phyloP scores from a whole-genome alignment of 1,284 basidiomycete genomes.

The Austroboletus rostrupii region DNA sequence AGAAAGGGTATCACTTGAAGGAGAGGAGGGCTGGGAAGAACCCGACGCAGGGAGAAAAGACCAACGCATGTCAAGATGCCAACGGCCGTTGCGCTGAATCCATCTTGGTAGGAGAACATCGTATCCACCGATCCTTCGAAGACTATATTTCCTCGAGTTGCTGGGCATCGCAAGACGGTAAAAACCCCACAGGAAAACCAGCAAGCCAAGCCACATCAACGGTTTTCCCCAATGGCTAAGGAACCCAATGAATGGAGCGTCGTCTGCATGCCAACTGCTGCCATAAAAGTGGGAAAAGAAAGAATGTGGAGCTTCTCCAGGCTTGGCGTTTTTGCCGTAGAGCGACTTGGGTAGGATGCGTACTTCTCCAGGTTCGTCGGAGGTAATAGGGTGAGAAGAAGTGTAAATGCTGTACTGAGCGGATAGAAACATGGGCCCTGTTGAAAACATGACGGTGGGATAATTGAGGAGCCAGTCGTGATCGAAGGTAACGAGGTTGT shows the following conservation, averaged over 20 bases:
- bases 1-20: constrained; percentile 39
- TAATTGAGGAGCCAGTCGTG: constrained; percentile 94
- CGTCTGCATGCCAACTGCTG: constrained; percentile 94
- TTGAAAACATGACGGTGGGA: constrained; percentile 99
- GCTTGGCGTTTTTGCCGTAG: constrained; percentile 94
- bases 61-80: constrained; percentile 67
- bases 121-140: constrained; percentile 66
- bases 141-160: constrained; percentile 54
- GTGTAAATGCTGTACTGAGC: constrained; percentile 83
- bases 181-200: constrained; percentile 67
- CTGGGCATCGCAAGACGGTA: constrained; percentile 55
- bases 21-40: constrained; percentile 48
- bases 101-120: constrained; percentile 72
- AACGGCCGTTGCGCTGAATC: constrained; percentile 63
- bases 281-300: constrained; percentile 97
- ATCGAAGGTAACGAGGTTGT: constrained; percentile 90
- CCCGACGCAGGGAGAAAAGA: constrained; percentile 49
- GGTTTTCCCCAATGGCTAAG: constrained; percentile 82
- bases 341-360: constrained; percentile 90
- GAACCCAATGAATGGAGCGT: constrained; percentile 90
- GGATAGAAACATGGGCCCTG: constrained; percentile 92
- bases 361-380: constrained; percentile 57
- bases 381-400: constrained; percentile 63
- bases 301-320: constrained; percentile 80
- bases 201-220: constrained; percentile 78